phyloP scores from a whole-genome alignment of 768 basidiomycete species.

The Psilocybe cubensis region DNA sequence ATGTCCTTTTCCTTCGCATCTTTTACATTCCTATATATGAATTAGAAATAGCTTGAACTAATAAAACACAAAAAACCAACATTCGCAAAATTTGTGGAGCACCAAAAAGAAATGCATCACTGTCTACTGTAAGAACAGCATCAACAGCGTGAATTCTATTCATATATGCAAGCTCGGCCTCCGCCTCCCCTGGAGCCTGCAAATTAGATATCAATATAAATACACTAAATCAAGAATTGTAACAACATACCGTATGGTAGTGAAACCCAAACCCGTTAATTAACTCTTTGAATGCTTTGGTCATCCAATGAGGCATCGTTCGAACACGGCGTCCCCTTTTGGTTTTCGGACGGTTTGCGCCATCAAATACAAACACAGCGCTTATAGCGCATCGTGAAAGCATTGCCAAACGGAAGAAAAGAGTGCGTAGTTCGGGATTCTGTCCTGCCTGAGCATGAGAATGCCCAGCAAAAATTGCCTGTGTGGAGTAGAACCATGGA shows the following conservation, averaged over 20 bases:
- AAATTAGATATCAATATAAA: neutral
- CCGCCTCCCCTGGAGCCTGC: constrained; percentile 15
- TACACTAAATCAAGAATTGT: neutral
- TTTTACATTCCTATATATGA: neutral
- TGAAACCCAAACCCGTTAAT: neutral
- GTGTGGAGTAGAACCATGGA: too few species aligned
- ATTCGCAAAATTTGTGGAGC: neutral
- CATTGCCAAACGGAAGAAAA: constrained; percentile 46
- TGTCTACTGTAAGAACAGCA: constrained; percentile 8
- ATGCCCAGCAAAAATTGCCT: too few species aligned
- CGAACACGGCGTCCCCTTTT: constrained; percentile 41
- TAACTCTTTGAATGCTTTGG: neutral
- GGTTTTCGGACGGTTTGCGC: constrained; percentile 39
- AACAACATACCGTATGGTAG: neutral
- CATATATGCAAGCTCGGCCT: constrained; percentile 8
- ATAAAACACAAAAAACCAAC: neutral
- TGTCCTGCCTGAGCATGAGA: constrained; percentile 25
- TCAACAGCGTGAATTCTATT: neutral
- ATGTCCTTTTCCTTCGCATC: neutral
- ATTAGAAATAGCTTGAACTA: neutral
- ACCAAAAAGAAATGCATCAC: constrained; percentile 13
- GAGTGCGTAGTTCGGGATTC: constrained; percentile 45
- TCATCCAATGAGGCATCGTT: constrained; percentile 31
- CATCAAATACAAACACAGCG: constrained; percentile 56
- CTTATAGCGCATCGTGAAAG: constrained; percentile 40